Evolutionary conservation across 768 basidiomycete genomes (phyloP), one percentile per base, ranked within the genome.

Genomic region (Russula vinacea): DNA sequence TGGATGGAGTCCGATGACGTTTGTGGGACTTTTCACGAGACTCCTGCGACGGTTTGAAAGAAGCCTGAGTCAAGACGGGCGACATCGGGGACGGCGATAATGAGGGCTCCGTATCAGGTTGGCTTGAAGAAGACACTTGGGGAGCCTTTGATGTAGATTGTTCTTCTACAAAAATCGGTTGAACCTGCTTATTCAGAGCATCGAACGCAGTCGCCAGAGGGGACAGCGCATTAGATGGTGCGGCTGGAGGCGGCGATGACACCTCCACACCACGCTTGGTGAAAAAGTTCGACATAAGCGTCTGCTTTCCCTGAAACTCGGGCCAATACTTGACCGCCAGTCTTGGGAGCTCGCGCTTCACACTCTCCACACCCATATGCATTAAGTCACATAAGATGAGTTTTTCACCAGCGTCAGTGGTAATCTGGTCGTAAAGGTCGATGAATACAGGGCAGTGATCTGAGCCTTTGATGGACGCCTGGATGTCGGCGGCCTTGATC

Each of bases 361-460:
- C 70, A 26, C 67, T 69, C 58, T 70, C 66, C 39, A 49, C 59
- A 11, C 50, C 53, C 62, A 71, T 68, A 47, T 71, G 65, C 76
- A 84, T 78, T 5, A 72, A 73, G 45, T 83, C 76, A 55, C 73
- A 73, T 16, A 84, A 73, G 9, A 64, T 70, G 45, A 78, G 52
- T 9, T 55, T 76, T 64, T 75, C 66, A 14, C 81, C 71, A 54
- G 70, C 67, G 63, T 78, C 66, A 29, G 80, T 73, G 7, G 77
- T 76, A 62, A 96, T 89, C 65, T 88, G 80, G 67, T 98, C 93
- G 70, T 90, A 82, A 17, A 98, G 77, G 72, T 98, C 95, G 63
- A 98, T 80, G 72, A 82, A 97, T n/a, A 97, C 89, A 3, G 97
- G 97, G 72, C 97, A 98, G 72, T 98, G 97, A 75, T 99, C 97